Evolutionary conservation across 345 rosid genomes (phyloP).

Genomic region (Excoecaria cochinchinensis): DNA sequence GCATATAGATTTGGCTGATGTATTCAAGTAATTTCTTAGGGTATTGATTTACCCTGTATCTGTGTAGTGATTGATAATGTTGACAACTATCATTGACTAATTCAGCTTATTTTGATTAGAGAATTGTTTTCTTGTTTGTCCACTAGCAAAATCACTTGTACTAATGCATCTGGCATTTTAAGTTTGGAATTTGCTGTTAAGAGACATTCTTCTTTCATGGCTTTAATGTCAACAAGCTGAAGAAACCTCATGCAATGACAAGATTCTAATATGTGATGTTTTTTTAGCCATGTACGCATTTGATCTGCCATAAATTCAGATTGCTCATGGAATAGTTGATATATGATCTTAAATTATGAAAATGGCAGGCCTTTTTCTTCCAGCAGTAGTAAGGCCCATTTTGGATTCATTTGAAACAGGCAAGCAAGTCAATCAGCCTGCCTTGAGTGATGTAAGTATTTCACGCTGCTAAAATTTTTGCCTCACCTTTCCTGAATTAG

Average conservation of each 20-base stretch:
- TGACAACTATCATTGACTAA: not conserved
- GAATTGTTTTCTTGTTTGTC: too few relatives aligned
- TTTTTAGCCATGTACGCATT: not conserved
- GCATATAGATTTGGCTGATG: not conserved
- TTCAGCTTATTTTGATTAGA: too few relatives aligned
- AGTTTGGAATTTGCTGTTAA: too few relatives aligned
- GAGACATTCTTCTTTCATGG: too few relatives aligned
- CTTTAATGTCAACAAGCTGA: too few relatives aligned
- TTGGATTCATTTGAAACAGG: conserved; percentile 84
- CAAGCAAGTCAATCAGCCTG: conserved; percentile 75
- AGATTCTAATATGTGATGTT: too few relatives aligned
- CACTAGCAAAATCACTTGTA: not conserved
- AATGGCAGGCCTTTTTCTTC: conserved; percentile 80
- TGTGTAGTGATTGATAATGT: not conserved
- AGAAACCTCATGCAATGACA: too few relatives aligned
- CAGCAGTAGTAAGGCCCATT: conserved; percentile 94
- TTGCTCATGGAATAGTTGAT: not conserved
- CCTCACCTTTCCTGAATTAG: not conserved
- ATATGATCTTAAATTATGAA: conserved; percentile 3
- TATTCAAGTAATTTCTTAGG: not conserved
- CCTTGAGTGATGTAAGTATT: conserved; percentile 68
- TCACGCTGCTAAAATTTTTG: not conserved
- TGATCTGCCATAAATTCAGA: not conserved
- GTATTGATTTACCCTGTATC: not conserved
- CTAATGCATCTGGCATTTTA: too few relatives aligned